Base-by-base conservation (phyloP, 306 rosid species). In the Ziziphus jujuba region DNA sequence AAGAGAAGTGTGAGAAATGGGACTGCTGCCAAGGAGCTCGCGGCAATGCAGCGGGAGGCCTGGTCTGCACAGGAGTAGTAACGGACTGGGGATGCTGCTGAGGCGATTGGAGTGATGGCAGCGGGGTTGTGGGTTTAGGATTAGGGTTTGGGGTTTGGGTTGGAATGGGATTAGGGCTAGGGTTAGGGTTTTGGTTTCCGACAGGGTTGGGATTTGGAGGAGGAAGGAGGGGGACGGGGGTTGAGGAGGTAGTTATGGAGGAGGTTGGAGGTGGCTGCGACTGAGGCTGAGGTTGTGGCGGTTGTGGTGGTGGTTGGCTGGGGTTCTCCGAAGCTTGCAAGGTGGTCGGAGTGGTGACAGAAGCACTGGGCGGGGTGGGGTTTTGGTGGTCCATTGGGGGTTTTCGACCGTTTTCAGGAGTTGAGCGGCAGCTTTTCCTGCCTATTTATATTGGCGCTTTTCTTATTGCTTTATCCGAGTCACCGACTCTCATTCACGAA, bases 41-140 rank as follows among this genome's bases (percentile, higher is more conserved):
- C 61, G 65, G 33, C 84, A 86, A 84, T 31, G 92, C 31, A 5
- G 85, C 10, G n/a, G 84, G 61, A 50, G 91, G 88, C 34, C 95
- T 83, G 40, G 80, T 50, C 61, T 77, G 85, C 1, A 86, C 59
- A 72, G 83, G 79, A 20, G 53, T 22, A n/a, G 87, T 62, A 21
- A 77, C 53, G 36, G 81, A 56, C 40, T 70, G 64, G 34, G 83
- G 71, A 20, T 64, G 78, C 12, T 33, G 77, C 20, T 44, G 77
- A 2, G 60, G 43, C 1, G 72, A 52, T 6, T 77, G 75, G 56
- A 58, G 68, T 48, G 55, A 21, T 15, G 68, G 57, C 23, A 34
- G 43, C 15, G 73, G 61, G 47, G 69, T 67, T 48, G 74, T 45
- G 60, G 77, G 72, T 62, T 61, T 81, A 70, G 89, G 72, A 72